Evolutionary conservation across 106 monocot genomes (phyloP), one percentile per base, ranked within the genome.

Genomic region (Chionographis japonica): DNA sequence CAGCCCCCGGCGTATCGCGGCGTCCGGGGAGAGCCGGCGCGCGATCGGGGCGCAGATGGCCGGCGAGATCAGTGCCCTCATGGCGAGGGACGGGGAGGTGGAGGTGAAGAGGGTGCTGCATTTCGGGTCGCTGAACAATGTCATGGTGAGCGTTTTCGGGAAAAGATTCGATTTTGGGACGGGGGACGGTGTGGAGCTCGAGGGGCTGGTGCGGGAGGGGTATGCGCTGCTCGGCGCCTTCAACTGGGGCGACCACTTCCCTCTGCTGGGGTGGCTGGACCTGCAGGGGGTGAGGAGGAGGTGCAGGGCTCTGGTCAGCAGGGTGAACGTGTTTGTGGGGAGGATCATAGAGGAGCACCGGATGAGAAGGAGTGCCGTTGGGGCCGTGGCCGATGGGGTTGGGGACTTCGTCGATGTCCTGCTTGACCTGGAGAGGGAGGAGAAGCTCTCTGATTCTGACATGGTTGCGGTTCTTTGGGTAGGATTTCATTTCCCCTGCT

Each of bases 201-300:
- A 90, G 50, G 68, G 11, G 65, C 35, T 90, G 69, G 90, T 90
- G 63, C 75, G 55, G 14, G 90, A 86, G 35, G 86, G 90, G 64
- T 90, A 90, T 60, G 90, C 78, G 42, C 49, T 90, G 40, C 77
- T 90, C 2, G 80, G 80, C 14, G 61, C 57, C 49, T 90, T 86
- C 69, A 90, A 90, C 62, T 90, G 90, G 90, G 61, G 77, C 39
- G 90, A 90, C 35, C 86, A 90, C 61, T 37, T 80, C 6, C 90
- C 90, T 5, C 17, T 90, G 15, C 5, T 86, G 19, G 50, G 86
- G 2, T 78, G 83, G 86, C 8, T 90, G 40, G 90, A 90, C 52
- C 35, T 80, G 39, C 90, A 86, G 54, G 83, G 90, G 13, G 80
- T 90, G 18, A 83, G 86, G 63, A 77, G 75, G 56, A 83, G 90